These are phyloP conservation scores for Beauveria medogensis DNA, from an alignment of 2,329 filamentous ascomycete species.

Conservation along the genomic window DNA sequence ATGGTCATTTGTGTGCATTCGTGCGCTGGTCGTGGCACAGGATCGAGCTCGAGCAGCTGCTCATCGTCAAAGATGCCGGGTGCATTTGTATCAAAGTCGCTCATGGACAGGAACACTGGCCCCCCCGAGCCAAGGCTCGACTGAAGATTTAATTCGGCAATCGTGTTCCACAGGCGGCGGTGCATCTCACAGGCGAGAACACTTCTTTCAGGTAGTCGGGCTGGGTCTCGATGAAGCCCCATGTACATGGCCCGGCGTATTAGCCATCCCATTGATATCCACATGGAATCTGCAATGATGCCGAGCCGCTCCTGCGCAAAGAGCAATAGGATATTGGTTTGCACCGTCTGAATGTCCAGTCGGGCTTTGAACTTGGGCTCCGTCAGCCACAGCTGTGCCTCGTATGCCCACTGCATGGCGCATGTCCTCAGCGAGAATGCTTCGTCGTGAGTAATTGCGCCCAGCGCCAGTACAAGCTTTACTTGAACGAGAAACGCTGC, in stretches of 20 bases:
- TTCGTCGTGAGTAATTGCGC: slow-evolving; percentile 41
- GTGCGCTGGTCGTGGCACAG: slow-evolving; percentile 24
- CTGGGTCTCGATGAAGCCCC: slow-evolving; percentile 43
- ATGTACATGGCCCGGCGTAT: slow-evolving; percentile 40
- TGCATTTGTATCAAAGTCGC: slow-evolving; percentile 40
- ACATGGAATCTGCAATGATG: slow-evolving; percentile 37
- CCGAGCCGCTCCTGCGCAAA: slow-evolving; percentile 31
- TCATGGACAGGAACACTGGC: slow-evolving; percentile 33
- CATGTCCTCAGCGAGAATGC: slow-evolving; percentile 39
- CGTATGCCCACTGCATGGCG: slow-evolving; percentile 49
- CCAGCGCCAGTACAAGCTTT: slow-evolving; percentile 51
- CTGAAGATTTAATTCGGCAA: slow-evolving; percentile 39
- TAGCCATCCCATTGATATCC: slow-evolving; percentile 37
- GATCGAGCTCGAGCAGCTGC: slow-evolving; percentile 28
- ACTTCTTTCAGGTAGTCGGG: slow-evolving; percentile 26
- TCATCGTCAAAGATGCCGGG: slow-evolving; percentile 44
- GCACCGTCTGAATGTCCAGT: slow-evolving; percentile 42
- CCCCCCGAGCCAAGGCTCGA: slow-evolving; percentile 38
- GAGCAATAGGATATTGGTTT: slow-evolving; percentile 36
- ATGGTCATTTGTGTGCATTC: slow-evolving; percentile 34
- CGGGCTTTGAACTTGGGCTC: slow-evolving; percentile 45
- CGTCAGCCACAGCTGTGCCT: slow-evolving; percentile 47
- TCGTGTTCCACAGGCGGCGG: slow-evolving; percentile 44
- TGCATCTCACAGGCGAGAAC: slow-evolving; percentile 37
- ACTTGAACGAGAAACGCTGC: slow-evolving; percentile 45